Evolutionary conservation across 495 filamentous ascomycete species (phyloP).

Genomic region (Lepidopterella palustris): DNA sequence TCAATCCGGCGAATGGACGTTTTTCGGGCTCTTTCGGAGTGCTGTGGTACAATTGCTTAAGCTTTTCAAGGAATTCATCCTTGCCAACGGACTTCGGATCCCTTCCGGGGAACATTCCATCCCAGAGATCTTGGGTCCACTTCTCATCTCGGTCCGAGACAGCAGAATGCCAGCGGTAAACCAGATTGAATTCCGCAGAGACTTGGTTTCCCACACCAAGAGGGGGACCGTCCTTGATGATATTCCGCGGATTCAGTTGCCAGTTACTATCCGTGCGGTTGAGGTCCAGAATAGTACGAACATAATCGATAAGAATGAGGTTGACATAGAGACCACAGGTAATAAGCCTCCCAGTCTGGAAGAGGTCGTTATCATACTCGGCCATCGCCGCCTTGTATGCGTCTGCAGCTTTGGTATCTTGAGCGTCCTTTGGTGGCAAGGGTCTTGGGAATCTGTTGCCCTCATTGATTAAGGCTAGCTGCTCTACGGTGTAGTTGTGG

Average conservation of each 20-base stretch:
- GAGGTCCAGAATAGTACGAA: slow-evolving; percentile 77
- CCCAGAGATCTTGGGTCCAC: slow-evolving; percentile 57
- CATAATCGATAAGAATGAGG: slow-evolving; percentile 74
- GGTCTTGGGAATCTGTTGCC: slow-evolving; percentile 48
- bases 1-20: slow-evolving; percentile 52
- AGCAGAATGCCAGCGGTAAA: slow-evolving; percentile 67
- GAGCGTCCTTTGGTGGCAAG: slow-evolving; percentile 6
- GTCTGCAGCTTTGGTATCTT: slow-evolving; percentile 14
- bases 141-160: slow-evolving; percentile 57
- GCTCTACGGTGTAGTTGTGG: slow-evolving; percentile 42
- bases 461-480: slow-evolving; percentile 57
- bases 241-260: slow-evolving; percentile 67
- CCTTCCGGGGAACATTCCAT: slow-evolving; percentile 35
- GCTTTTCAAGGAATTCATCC: slow-evolving; percentile 28
- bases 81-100: slow-evolving; percentile 24
- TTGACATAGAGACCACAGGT: slow-evolving; percentile 82
- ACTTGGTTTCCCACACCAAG: slow-evolving; percentile 68
- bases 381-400: slow-evolving; percentile 8
- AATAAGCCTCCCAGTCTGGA: slow-evolving; percentile 72
- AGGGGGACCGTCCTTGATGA: slow-evolving; percentile 51
- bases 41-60: slow-evolving; percentile 35
- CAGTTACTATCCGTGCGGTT: slow-evolving; percentile 71
- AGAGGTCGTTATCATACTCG: slow-evolving; percentile 48
- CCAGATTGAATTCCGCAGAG: slow-evolving; percentile 69
- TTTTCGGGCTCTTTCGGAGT: slow-evolving; percentile 32